phyloP scores from a whole-genome alignment of 192 early-diverging fungal genomes.

The Allomyces javanicus region DNA sequence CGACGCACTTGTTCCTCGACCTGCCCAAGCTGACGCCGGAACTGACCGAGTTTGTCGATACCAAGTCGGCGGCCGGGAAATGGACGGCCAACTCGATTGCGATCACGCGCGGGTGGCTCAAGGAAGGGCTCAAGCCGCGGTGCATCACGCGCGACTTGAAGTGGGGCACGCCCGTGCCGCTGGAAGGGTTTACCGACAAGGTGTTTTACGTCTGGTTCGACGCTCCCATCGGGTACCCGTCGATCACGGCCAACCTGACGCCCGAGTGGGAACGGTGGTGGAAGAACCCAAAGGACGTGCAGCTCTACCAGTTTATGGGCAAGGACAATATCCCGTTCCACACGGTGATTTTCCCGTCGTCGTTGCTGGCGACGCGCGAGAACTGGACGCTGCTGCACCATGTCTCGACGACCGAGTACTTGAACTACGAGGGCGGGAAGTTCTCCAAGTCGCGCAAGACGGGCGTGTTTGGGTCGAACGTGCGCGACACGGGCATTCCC shows the following conservation, averaged over 20 bases:
- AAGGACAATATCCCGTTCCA: slow-evolving; percentile 99
- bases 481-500: slow-evolving; percentile 68
- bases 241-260: slow-evolving; percentile 93
- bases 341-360: slow-evolving; percentile 86
- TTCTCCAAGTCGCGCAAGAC: slow-evolving; percentile 92
- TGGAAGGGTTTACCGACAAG: slow-evolving; percentile 62
- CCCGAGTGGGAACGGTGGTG: slow-evolving; percentile 93
- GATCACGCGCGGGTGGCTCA: slow-evolving; percentile 85
- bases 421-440: slow-evolving; percentile 89
- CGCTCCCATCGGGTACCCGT: slow-evolving; percentile 91
- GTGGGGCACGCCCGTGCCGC: slow-evolving; percentile 91
- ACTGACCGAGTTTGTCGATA: slow-evolving; percentile 55
- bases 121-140: slow-evolving; percentile 73
- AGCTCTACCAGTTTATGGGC: slow-evolving; percentile 99
- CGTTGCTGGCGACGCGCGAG: slow-evolving; percentile 68
- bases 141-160: slow-evolving; percentile 98
- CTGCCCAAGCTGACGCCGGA: slow-evolving; percentile 51
- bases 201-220: slow-evolving; percentile 99
- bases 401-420: slow-evolving; percentile 83
- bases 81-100: slow-evolving; percentile 75
- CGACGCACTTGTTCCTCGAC: slow-evolving; percentile 81
- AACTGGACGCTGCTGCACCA: slow-evolving; percentile 83
- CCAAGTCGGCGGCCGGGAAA: slow-evolving; percentile 44
- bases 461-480: slow-evolving; percentile 95
- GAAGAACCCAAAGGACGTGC: slow-evolving; percentile 91